Evolutionary conservation across 2,329 filamentous ascomycete genomes (phyloP).

Genomic region (Fusarium papillatum): DNA sequence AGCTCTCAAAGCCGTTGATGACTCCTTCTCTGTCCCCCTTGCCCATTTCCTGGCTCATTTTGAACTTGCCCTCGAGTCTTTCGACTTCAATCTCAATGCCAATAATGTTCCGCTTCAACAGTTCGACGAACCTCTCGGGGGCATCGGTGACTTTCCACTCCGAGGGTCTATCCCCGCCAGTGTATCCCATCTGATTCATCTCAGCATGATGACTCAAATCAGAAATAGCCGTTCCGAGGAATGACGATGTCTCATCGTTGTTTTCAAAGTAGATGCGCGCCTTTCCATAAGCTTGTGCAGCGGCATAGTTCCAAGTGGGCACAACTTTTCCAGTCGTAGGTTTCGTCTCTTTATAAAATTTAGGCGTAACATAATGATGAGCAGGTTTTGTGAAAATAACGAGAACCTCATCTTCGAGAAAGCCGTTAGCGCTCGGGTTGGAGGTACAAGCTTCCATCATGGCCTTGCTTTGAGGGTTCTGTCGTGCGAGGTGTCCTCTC

Average conservation of each 20-base stretch:
- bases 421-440: conserved; percentile 13
- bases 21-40: conserved; percentile 68
- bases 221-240: conserved; percentile 63
- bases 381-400: conserved; percentile 72
- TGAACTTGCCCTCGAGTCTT: conserved; percentile 70
- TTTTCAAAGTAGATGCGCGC: conserved; percentile 66
- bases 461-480: conserved; percentile 74
- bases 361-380: conserved; percentile 77
- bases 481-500: conserved; percentile 71
- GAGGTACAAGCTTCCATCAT: conserved; percentile 61
- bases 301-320: conserved; percentile 79
- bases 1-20: conserved; percentile 63
- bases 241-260: conserved; percentile 54
- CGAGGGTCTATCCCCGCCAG: conserved; percentile 46
- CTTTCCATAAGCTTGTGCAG: conserved; percentile 73
- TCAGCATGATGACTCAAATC: conserved; percentile 67
- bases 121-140: conserved; percentile 65
- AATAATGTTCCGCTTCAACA: conserved; percentile 70
- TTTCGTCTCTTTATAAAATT: conserved; percentile 77
- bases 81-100: conserved; percentile 71
- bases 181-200: conserved; percentile 67
- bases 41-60: conserved; percentile 74
- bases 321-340: conserved; percentile 75
- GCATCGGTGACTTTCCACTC: conserved; percentile 70
- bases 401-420: conserved; percentile 67